Percentiles rank a stretch among this genome's conserved stretches.
These are phyloP conservation scores for Arxiozyma slooffiae DNA, from an alignment of 1,139 yeast species.

Conservation along the genomic window DNA sequence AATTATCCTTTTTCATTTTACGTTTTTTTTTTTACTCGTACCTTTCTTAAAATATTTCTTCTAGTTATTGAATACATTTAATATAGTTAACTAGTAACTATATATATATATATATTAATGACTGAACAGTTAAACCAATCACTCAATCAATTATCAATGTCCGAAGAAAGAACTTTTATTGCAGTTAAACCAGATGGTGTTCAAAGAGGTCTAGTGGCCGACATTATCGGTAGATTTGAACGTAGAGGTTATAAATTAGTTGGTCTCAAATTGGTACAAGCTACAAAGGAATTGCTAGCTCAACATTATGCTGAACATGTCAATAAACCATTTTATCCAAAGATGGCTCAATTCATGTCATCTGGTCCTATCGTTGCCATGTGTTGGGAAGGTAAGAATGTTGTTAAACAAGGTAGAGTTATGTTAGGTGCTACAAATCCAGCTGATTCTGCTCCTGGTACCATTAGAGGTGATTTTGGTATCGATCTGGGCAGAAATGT, in stretches of 20 bases:
- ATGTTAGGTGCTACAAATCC: constrained; percentile 99
- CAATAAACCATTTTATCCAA: constrained; percentile 95
- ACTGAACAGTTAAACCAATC: neutral
- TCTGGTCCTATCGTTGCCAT: constrained; percentile 99
- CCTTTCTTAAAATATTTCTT: neutral
- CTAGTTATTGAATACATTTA: no score
- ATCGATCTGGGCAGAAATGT: constrained; percentile 99
- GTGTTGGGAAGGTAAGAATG: constrained; percentile 99
- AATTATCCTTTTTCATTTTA: no score
- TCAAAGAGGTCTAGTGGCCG: constrained; percentile 93
- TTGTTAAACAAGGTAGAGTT: constrained; percentile 95
- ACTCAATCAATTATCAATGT: constrained; percentile 4
- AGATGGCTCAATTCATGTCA: constrained; percentile 88
- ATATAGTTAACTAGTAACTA: neutral
- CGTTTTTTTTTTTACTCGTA: no score
- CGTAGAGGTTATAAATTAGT: constrained; percentile 96
- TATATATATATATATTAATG: neutral
- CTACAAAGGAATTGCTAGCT: constrained; percentile 80
- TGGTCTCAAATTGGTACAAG: constrained; percentile 83
- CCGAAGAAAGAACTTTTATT: constrained; percentile 85
- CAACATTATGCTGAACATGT: constrained; percentile 94
- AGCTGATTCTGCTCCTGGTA: constrained; percentile 92
- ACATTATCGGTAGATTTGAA: constrained; percentile 90
- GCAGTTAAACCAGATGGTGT: constrained; percentile 99
- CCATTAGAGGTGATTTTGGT: constrained; percentile 97